A percentile compares a stretch with the other conserved stretches of the same genome.
phyloP scores from a whole-genome alignment of 2,329 filamentous ascomycete genomes.

The Pestalotiopsis sp. region DNA sequence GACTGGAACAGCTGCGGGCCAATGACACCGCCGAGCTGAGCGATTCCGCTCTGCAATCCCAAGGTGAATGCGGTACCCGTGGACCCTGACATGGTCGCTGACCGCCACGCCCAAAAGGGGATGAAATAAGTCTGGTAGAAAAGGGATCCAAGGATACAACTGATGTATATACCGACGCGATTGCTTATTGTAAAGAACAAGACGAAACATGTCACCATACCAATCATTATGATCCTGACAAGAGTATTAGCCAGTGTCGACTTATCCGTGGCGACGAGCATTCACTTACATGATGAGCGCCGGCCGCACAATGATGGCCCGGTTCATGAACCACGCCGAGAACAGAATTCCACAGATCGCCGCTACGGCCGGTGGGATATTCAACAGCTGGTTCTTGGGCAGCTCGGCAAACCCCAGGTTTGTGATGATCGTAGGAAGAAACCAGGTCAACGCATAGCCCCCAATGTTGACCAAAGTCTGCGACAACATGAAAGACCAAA shows the following conservation, averaged over 20 bases:
- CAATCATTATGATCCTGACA: constrained; percentile 36
- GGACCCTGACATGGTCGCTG: constrained; percentile 41
- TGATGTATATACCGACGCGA: constrained; percentile 44
- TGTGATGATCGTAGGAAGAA: constrained; percentile 44
- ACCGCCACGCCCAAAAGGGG: constrained; percentile 49
- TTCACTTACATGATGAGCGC: constrained; percentile 37
- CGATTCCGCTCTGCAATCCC: constrained; percentile 44
- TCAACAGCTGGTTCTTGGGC: constrained; percentile 46
- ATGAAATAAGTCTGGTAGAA: constrained; percentile 48
- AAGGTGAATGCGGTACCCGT: constrained; percentile 49
- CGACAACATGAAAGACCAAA: constrained; percentile 26
- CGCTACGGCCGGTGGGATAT: constrained; percentile 47
- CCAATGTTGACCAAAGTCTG: constrained; percentile 37
- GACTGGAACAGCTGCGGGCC: constrained; percentile 46
- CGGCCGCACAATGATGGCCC: constrained; percentile 41
- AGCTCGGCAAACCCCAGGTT: constrained; percentile 43
- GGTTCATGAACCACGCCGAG: constrained; percentile 37
- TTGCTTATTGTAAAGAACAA: constrained; percentile 41
- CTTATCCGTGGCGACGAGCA: background rate
- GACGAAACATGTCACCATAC: constrained; percentile 46
- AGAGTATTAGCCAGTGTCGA: background rate
- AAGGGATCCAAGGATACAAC: constrained; percentile 45
- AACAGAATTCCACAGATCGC: constrained; percentile 41
- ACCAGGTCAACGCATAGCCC: constrained; percentile 44
- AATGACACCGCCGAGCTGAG: constrained; percentile 48